These are phyloP conservation scores for Ochromonas danica DNA, from an alignment of 108 stramenopile species.

Conservation along the genomic window DNA sequence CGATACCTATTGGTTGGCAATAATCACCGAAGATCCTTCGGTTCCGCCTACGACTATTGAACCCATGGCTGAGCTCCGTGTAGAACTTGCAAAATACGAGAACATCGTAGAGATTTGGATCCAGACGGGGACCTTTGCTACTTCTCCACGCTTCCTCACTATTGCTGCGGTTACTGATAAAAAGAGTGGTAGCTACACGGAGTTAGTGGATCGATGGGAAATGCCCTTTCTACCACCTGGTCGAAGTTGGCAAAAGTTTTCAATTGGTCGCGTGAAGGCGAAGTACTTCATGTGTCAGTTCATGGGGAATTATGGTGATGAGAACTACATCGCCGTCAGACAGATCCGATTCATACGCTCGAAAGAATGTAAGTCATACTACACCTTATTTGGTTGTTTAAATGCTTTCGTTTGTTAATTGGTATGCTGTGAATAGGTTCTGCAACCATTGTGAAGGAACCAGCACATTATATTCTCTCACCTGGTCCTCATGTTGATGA, in stretches of 20 bases:
- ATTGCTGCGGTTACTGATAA: neutral
- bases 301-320: constrained; percentile 17
- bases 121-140: neutral
- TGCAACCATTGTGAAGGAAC: constrained; percentile 30
- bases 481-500: constrained; percentile 37
- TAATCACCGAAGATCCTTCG: neutral
- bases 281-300: constrained; percentile 3
- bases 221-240: neutral
- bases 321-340: constrained; percentile 24
- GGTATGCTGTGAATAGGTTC: neutral
- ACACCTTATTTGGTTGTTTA: too few relatives aligned
- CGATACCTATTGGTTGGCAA: constrained; percentile 22
- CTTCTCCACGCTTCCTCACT: constrained; percentile 22
- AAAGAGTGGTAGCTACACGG: neutral
- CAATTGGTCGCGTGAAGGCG: neutral
- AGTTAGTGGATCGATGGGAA: neutral
- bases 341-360: constrained; percentile 32
- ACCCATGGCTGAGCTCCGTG: constrained; percentile 20
- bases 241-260: constrained; percentile 41
- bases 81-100: constrained; percentile 8
- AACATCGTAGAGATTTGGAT: constrained; percentile 9
- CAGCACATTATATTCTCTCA: constrained; percentile 10
- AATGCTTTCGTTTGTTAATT: neutral
- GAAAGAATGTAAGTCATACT: constrained; percentile 26
- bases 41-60: too few relatives aligned